A percentile compares a stretch with the other conserved stretches of the same genome.
phyloP scores from a whole-genome alignment of 148 eudicot genomes.

The Dianthus caryophyllus region DNA sequence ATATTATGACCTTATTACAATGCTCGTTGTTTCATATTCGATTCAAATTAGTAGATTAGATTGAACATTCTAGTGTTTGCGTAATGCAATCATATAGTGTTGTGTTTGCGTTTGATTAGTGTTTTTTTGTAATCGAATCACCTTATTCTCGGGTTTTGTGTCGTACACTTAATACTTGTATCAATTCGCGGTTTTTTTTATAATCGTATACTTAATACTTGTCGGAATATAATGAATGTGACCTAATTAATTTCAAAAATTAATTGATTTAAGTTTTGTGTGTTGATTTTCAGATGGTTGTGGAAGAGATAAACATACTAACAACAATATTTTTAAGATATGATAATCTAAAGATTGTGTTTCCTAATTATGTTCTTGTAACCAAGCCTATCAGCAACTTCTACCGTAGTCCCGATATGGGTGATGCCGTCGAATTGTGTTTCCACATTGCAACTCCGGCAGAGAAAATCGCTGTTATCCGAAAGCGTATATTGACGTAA shows the following conservation, averaged over 20 bases:
- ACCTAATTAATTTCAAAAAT: background rate
- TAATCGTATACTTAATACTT: no score
- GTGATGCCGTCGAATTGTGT: constrained; percentile 59
- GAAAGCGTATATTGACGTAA: constrained; percentile 45
- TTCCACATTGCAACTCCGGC: constrained; percentile 67
- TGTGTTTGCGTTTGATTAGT: no score
- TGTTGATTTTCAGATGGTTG: constrained; percentile 55
- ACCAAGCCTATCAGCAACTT: constrained; percentile 54
- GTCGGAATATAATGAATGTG: no score
- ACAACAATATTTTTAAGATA: constrained; percentile 61
- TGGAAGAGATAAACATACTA: constrained; percentile 83
- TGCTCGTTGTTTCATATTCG: no score
- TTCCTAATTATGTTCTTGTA: constrained; percentile 55
- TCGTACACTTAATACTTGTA: no score
- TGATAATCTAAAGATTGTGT: constrained; percentile 63
- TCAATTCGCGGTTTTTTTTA: no score
- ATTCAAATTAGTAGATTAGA: no score
- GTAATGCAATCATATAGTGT: no score
- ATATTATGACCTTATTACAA: no score
- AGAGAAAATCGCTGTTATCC: constrained; percentile 61
- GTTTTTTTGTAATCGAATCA: no score
- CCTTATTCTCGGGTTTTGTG: no score
- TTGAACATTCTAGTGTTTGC: no score
- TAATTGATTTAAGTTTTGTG: background rate
- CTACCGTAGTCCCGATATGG: constrained; percentile 88